Evolutionary conservation across 2,329 filamentous ascomycete genomes (phyloP), one percentile per base, ranked within the genome.

Genomic region (Alternaria burnsii): DNA sequence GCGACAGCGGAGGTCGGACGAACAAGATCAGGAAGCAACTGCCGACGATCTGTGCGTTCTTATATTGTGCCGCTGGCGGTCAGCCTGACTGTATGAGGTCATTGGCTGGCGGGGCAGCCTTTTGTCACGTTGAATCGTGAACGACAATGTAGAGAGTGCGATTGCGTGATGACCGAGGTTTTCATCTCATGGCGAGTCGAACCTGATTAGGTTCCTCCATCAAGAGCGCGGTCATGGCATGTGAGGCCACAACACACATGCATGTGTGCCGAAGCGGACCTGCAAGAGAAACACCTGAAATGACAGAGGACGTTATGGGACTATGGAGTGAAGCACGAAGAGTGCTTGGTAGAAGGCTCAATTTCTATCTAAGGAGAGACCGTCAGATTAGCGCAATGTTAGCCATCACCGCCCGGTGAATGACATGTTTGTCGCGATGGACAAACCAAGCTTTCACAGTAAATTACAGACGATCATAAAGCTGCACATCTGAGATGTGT

Each of bases 11-110:
- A 59, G 12, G 22, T 43, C 24, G 41, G 40, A 52, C 52, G 46
- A 65, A 59, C 52, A 51, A 50, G 55, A 59, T 51, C 50, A 54
- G 48, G 57, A 14, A 14, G 32, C 54, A 66, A 64, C 55, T 67
- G 61, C 65, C 65, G 65, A 47, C 43, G 18, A 44, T 55, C 53
- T 50, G 52, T 59, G 57, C 52, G 46, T n/a, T 11, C 14, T 26
- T 59, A 52, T 26, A 59, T 56, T 56, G 50, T 38, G 30, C 38
- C 32, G 32, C 40, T 38, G 22, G 20, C 24, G 36, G 24, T 38
- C 38, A 43, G 40, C 28, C 30, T 43, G 20, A 10, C 28, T 18
- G 14, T n/a, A 32, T 53, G 40, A 53, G 18, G 18, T 44, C 40
- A 53, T 43, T 10, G 40, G 26, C 28, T 43, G 40, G 26, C 10